Base-by-base conservation (phyloP, 2,329 filamentous ascomycete species). In the Celoporthe dispersa region DNA sequence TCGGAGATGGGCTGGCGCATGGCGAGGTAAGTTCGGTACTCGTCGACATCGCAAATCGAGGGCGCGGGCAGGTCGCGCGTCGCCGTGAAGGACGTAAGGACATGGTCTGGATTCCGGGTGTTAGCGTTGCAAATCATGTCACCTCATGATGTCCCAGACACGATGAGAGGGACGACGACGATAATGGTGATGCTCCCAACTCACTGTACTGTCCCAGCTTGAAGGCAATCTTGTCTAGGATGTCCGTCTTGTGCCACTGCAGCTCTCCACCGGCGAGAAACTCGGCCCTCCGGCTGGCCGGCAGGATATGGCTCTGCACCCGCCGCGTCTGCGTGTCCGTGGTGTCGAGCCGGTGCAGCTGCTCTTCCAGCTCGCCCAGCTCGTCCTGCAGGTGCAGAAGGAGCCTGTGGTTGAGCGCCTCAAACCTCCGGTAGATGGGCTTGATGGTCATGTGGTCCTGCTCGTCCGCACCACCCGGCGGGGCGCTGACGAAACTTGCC, bases 381-480 rank as follows among this genome's bases (percentile, higher is more conserved):
- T 97, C 93, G 76, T 97, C 94, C 79, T 97, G 94, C 22, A 97
- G 84, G 72, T 96, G 90, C 0, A 97, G 84, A 2, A 98, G 82
- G 2, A 97, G 82, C 2, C 94, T 90, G 77, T 97, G 94, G 75
- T 96, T 94, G 25, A 97, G 82, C 14, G 88, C 86, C 77, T 93
- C 91, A 76, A 98, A 98, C 69, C 91, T 91, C 59, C 94, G 89
- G 78, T 97, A 97, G 70, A 97, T 86, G 0, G 93, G 93, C 61
- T 77, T 80, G 41, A 85, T 75, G 0, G 73, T 72, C 16, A 76
- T 75, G 1, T 73, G 59, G 11, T 69, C 31, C 22, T 60, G 59
- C 14, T 69, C 31, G 28, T 60, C 39, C 73, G 11, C 22, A 67
- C 3, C 79, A 77, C 16, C 80, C 75, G 44, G 59, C 7, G 2